Evolutionary conservation across 192 early-diverging fungal species (phyloP).

Genomic region (Entomortierella beljakovae): DNA sequence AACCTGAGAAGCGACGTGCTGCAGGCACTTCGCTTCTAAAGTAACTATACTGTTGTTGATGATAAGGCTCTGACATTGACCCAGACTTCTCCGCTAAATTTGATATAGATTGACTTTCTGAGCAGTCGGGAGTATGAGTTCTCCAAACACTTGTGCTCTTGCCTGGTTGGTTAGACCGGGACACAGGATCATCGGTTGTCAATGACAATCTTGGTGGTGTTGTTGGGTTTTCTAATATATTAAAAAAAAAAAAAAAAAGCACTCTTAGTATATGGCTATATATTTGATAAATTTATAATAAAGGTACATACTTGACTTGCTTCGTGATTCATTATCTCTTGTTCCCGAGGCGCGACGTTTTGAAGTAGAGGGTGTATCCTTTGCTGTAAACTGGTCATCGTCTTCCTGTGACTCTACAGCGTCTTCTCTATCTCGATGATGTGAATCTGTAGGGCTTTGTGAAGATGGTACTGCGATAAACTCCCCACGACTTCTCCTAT

Average conservation of each 20-base stretch:
- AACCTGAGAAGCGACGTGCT: neutral
- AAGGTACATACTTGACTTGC: constrained; percentile 12
- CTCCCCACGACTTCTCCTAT: constrained; percentile 22
- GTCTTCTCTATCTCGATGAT: constrained; percentile 5
- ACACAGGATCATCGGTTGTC: neutral
- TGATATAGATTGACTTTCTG: neutral
- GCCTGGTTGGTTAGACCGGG: neutral
- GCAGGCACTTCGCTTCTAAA: neutral
- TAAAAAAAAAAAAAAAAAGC: too few species aligned
- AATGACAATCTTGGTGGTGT: neutral
- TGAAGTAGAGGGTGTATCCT: constrained; percentile 1
- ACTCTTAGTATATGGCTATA: too few species aligned
- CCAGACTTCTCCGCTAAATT: neutral
- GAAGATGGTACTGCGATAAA: constrained; percentile 16
- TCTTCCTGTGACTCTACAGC: constrained; percentile 21
- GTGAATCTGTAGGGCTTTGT: constrained; percentile 25
- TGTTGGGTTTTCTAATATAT: too few species aligned
- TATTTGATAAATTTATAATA: too few species aligned
- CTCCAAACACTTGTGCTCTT: neutral
- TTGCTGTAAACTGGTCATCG: neutral
- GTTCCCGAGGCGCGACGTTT: constrained; percentile 31
- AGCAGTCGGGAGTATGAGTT: neutral
- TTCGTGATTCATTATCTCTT: constrained; percentile 2
- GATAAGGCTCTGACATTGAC: neutral
- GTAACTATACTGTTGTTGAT: neutral